Percentiles rank a stretch among this genome's conserved stretches.
Evolutionary conservation across 805 yeast species (phyloP).

Genomic region (Kazachstania martiniae): DNA sequence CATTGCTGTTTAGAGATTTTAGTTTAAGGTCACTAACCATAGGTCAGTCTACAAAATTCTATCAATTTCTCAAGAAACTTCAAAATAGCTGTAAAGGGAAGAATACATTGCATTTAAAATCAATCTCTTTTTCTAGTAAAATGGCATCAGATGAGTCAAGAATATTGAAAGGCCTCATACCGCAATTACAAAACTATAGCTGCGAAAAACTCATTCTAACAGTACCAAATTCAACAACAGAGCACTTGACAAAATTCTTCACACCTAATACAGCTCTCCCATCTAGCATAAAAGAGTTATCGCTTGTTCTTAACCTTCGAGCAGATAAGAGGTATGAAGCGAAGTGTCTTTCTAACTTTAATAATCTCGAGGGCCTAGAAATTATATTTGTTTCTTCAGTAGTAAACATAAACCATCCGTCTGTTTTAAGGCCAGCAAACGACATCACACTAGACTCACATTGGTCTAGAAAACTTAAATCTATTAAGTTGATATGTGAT

Average conservation of each 20-base stretch:
- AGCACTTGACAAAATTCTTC: conserved; percentile 9
- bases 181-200: conserved; percentile 6
- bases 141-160: conserved; percentile 17
- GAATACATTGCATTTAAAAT: conserved; percentile 2
- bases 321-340: conserved; percentile 14
- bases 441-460: conserved; percentile 2
- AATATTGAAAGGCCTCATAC: conserved; percentile 8
- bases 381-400: conserved; percentile 12
- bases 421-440: not conserved
- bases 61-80: conserved; percentile 8
- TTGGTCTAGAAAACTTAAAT: conserved; percentile 12
- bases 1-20: conserved; percentile 13
- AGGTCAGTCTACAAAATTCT: conserved; percentile 10
- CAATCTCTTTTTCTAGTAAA: conserved; percentile 13
- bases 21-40: conserved; percentile 9
- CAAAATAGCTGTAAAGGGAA: not conserved
- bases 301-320: conserved; percentile 11
- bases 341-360: conserved; percentile 9
- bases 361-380: conserved; percentile 14
- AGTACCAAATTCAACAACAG: conserved; percentile 13
- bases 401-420: conserved; percentile 5
- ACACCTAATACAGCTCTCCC: conserved; percentile 5
- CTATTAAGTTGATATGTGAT: conserved; percentile 18
- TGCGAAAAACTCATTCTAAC: conserved; percentile 11
- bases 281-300: conserved; percentile 8